Base-by-base conservation (phyloP, 148 eudicot species). In the Chenopodium album region DNA sequence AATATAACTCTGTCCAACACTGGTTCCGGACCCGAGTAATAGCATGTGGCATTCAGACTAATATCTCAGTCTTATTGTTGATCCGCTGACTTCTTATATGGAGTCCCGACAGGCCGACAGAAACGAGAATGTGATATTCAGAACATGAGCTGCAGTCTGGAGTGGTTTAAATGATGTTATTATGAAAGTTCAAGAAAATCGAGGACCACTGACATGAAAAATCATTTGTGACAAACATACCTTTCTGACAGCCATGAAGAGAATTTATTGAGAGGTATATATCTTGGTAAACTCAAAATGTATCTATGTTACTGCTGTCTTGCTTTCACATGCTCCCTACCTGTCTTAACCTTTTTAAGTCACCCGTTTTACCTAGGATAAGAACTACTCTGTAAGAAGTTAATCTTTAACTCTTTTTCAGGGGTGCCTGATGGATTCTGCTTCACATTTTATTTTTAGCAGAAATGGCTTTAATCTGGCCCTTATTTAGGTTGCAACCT, bases 231-330 rank as follows among this genome's bases (percentile, higher is more conserved):
- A 44, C 34, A 47, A 63, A 34, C 29, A 26, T 32, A 32, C 17
- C 66, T 54, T 83, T 72, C 26, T 41, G 50, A 71, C 81, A 67
- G 84, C n/a, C 44, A 16, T 37, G 76, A 76, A 60, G 44, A 69
- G 19, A 76, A 32, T 26, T 56, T 47, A 11, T 1, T 62, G 65
- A 34, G 29, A 82, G 81, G 67, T 82, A 78, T 62, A 12, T 20
- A 20, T 76, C 32, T 64, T 74, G 56, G 56, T 37, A 71, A 79
- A 19, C 48, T 47, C 37, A 6, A 48, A 78, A 48, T 72, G 71
- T 50, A 60, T 23, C 56, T 28, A 26, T 62, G 71, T 26, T 47
- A 22, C 19, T 2, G 7, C 23, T 4, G 76, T 44, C 62, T 26
- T 82, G 60, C 63, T 66, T 46, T 80, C 59, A 64, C 71, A 8